Evolutionary conservation across 179 eudicot genomes (phyloP).

Genomic region (Beta macrorhiza): DNA sequence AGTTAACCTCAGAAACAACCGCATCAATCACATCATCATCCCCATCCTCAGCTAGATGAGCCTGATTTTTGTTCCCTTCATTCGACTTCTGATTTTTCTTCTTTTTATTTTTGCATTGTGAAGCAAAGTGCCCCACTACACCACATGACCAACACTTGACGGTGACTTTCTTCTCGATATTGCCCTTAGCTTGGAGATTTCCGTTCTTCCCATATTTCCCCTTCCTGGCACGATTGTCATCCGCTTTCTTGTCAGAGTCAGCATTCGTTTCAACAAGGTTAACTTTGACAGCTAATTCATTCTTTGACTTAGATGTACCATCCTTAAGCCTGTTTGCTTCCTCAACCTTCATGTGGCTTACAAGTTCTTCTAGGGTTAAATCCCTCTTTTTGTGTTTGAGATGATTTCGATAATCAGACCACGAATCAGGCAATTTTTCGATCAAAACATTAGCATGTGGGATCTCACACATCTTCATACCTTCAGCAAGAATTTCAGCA

Average conservation of each 20-base stretch:
- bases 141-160: not conserved
- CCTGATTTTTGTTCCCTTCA: no score
- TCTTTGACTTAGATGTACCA: no score
- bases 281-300: not conserved
- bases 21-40: no score
- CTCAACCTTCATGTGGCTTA: not conserved
- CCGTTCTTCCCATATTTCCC: not conserved
- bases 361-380: not conserved
- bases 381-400: constrained; percentile 7
- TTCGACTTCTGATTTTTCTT: not conserved
- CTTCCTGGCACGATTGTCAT: not conserved
- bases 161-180: not conserved
- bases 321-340: not conserved
- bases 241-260: no score
- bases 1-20: no score
- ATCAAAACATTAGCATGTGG: not conserved
- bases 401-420: not conserved
- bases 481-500: not conserved
- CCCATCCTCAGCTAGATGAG: no score
- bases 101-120: not conserved
- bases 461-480: constrained; percentile 3
- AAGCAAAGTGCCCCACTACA: not conserved
- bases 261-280: constrained; percentile 13
- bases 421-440: not conserved
- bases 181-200: not conserved